phyloP scores from a whole-genome alignment of 2,329 filamentous ascomycete genomes.

The Epichloe glyceriae region DNA sequence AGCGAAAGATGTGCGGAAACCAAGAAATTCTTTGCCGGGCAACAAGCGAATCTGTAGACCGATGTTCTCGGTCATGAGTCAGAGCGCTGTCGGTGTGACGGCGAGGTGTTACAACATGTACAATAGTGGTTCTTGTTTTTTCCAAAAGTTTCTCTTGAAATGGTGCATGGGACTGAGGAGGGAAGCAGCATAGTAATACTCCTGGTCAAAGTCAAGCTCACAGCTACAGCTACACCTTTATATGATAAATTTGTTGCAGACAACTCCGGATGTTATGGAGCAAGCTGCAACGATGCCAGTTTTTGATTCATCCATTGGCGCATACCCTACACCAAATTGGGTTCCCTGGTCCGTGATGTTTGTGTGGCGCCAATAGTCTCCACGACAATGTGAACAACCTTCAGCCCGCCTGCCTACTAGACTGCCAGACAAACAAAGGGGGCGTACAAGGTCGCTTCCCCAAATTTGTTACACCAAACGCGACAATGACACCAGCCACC shows the following conservation, averaged over 20 bases:
- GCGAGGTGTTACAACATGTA: conserved; percentile 1
- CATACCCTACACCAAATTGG: too few species aligned
- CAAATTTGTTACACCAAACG: background rate
- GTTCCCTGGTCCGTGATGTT: too few species aligned
- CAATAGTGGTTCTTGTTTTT: background rate
- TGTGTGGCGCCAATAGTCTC: too few species aligned
- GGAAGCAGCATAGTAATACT: too few species aligned
- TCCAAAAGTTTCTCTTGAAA: background rate
- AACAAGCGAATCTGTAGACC: conserved; percentile 17
- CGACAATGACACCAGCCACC: background rate
- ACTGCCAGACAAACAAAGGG: background rate
- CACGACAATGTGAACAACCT: too few species aligned
- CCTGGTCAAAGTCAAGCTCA: too few species aligned
- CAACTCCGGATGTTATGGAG: too few species aligned
- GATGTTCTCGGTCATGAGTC: background rate
- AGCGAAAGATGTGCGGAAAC: conserved; percentile 77
- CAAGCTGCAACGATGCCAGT: too few species aligned
- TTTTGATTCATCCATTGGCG: too few species aligned
- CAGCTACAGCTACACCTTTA: too few species aligned
- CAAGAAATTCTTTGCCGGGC: conserved; percentile 50
- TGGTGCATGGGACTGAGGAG: background rate
- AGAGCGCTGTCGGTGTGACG: conserved; percentile 4
- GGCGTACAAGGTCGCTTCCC: background rate
- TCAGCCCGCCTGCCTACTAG: too few species aligned
- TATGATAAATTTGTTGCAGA: too few species aligned